phyloP scores from a whole-genome alignment of 2,329 filamentous ascomycete species.

The Fusarium tupiense region DNA sequence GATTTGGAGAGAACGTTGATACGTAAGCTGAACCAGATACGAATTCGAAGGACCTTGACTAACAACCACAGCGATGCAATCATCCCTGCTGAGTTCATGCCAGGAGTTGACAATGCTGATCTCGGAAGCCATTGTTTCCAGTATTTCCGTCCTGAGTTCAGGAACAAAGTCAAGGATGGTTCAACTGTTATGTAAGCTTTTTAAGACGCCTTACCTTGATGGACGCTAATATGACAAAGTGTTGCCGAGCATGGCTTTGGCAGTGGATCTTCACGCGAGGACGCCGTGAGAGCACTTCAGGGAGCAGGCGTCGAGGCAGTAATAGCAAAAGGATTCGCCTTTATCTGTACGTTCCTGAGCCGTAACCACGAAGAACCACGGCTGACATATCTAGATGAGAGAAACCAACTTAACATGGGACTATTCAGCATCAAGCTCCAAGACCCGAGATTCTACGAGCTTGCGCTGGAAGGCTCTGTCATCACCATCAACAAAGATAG shows the following conservation, averaged over 20 bases:
- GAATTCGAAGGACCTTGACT: rapidly evolving
- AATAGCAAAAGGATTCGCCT: conserved; percentile 29
- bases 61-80: neutral
- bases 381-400: neutral
- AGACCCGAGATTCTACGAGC: neutral
- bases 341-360: conserved; percentile 14
- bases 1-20: neutral
- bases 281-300: conserved; percentile 24
- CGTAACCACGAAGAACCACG: rapidly evolving
- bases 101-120: conserved; percentile 31
- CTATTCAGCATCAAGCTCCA: neutral
- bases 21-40: neutral
- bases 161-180: conserved; percentile 14
- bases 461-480: neutral
- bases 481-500: neutral
- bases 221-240: neutral
- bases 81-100: conserved; percentile 28
- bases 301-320: conserved; percentile 20
- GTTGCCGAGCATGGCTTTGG: neutral
- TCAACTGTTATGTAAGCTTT: conserved; percentile 1
- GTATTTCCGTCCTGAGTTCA: conserved; percentile 27
- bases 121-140: conserved; percentile 36
- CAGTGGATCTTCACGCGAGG: conserved; percentile 15
- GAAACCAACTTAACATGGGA: neutral
- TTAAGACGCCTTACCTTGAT: too few species aligned